Evolutionary conservation across 2,329 filamentous ascomycete species (phyloP).

Genomic region (Chaetomiaceae sp.): DNA sequence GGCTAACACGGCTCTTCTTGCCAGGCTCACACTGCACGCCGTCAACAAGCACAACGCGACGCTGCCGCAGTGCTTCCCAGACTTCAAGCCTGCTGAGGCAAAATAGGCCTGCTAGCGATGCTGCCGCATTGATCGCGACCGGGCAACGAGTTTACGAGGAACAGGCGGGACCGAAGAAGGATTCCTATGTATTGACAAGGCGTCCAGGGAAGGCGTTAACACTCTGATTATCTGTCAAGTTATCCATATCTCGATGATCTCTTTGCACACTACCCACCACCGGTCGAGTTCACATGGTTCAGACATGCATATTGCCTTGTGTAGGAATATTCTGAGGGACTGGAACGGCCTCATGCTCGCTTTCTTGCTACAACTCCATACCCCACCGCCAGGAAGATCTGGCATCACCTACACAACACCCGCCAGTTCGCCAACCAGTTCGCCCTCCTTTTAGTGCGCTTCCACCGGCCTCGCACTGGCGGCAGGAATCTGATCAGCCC

Average conservation of each 20-base stretch:
- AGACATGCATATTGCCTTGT: not conserved
- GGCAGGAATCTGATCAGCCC: constrained; percentile 28
- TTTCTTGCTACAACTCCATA: not conserved
- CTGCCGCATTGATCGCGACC: constrained; percentile 5
- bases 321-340: no score
- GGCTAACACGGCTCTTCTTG: not conserved
- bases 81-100: constrained; percentile 30
- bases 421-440: no score
- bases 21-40: constrained; percentile 66
- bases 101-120: constrained; percentile 11
- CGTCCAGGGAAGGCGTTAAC: constrained; percentile 13
- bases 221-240: constrained; percentile 1
- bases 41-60: constrained; percentile 72
- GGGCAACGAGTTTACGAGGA: constrained; percentile 12
- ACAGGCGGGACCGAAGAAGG: not conserved
- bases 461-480: not conserved
- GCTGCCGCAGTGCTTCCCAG: constrained; percentile 66
- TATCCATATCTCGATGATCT: not conserved
- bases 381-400: no score
- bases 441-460: constrained; percentile 36
- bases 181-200: constrained; percentile 2
- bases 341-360: not conserved
- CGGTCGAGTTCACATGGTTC: no score
- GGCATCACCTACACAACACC: no score
- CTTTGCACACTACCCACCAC: no score